Base-by-base conservation (phyloP, 306 rosid genomes). In the Begonia fuchsioides region DNA sequence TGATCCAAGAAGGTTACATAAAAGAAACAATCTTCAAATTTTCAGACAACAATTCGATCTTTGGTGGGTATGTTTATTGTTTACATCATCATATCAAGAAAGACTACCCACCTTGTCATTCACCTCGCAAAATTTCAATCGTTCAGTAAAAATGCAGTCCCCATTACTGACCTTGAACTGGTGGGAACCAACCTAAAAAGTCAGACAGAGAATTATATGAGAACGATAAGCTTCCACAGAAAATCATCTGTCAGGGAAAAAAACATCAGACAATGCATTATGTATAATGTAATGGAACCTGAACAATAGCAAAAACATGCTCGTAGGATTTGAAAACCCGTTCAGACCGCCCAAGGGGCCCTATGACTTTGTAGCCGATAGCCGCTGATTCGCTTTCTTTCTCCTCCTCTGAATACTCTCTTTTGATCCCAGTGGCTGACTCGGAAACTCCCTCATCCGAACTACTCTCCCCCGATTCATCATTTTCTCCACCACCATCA, bases 81-180 rank as follows among this genome's bases (percentile, higher is more conserved):
- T 26, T 8, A 26, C 35, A 26, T 26, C 35, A 26, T 26, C 35
- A 26, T 26, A 26, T 4, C 35, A 26, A 1, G 35, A 62, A 66
- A 51, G 49, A 44, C 41, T 32, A 48, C 83, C 53, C 16, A 79
- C 96, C 94, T 75, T 82, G 47, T 92, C 94, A 68, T 92, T 92
- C 32, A 92, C 94, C 40, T 92, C 93, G 12, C 94, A 82, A 56
- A 85, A 82, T 41, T 92, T 92, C 77, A 82, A 64, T 46, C 85
- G 82, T 47, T 92, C 98, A 0, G 94, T 73, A 75, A 81, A 85
- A 77, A 85, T 69, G 74, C 78, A 61, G 63, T 92, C 93, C 58
- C 93, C 59, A 13, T 85, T 92, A 76, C 96, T 79, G 45, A 82
- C 86, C 74, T 90, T 85, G 69, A 85, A 85, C 73, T 85, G 87